Base-by-base conservation (phyloP, 2,329 filamentous ascomycete species). In the Raffaelea ambrosiae region DNA sequence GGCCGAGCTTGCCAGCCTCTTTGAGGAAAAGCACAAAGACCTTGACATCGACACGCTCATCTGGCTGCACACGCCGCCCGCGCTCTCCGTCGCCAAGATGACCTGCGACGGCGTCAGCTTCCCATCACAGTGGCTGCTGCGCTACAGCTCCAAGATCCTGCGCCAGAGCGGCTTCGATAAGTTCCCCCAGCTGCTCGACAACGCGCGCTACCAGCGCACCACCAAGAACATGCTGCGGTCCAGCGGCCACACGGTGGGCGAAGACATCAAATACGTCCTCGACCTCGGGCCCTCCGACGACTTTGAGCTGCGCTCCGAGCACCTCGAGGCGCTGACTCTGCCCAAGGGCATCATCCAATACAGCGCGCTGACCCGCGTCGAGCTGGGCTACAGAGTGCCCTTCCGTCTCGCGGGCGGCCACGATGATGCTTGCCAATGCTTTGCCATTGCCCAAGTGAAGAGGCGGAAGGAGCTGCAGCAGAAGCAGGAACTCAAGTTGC, bases 401-500 rank as follows among this genome's bases (percentile, higher is more conserved):
- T 20, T 36, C 11, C 55, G 51, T 40, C 53, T 63, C 16, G 65
- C 66, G n/a, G 53, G 46, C n/a, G 68, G 68, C 10, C 68, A 71
- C 43, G 68, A 70, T 47, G 68, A 71, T 44, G 53, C 66, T 38
- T 71, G 68, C 48, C 43, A 40, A 21, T 69, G 66, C 47, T 50
- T 52, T 22, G n/a, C 22, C 26, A 21, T n/a, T n/a, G n/a, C n/a
- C n/a, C n/a, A 29, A 29, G 7, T 29, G 26, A 29, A 44, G 38
- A 36, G 36, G 19, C 14, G 40, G 35, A 31, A 35, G 19, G 22
- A 22, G 4, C n/a, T 40, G 5, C 16, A 35, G 35, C 8, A 38
- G 35, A 38, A n/a, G 35, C 35, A 38, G 35, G 8, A 14, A 38
- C n/a, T n/a, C n/a, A n/a, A n/a, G n/a, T n/a, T n/a, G n/a, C n/a